Evolutionary conservation across 2,329 filamentous ascomycete species (phyloP), one percentile per base, ranked within the genome.

Genomic region (Penicillium sp.): DNA sequence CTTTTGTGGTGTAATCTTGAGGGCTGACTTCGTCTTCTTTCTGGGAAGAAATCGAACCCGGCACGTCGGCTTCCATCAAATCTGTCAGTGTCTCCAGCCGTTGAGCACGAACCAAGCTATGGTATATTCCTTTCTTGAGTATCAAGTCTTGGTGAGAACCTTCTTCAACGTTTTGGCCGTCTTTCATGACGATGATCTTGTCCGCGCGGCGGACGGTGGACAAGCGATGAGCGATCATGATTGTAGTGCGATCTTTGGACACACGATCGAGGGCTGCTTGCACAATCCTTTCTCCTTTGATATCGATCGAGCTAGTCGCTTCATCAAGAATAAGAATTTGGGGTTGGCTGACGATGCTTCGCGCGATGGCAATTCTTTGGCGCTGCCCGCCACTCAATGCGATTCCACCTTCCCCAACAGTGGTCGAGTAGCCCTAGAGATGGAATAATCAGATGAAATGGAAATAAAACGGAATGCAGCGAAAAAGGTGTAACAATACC

Each of bases 341-440:
- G 0, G 91, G 92, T 63, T 96, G 87, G 4, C 87, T 90, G 19
- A 96, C 87, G 49, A 96, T 84, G 27, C 90, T 90, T 61, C 91
- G 81, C 3, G 92, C 91, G 71, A 96, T 95, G 7, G 91, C 90
- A 64, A 96, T 92, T 61, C 93, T 88, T 75, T 96, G 93, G 72
- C 95, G 93, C 76, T 96, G 92, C n/a, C 92, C 92, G 70, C 93
- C 92, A 50, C 89, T 93, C 11, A 96, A 81, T 45, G 93, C 77
- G 62, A 92, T 91, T 6, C 91, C 92, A 60, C 91, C 85, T 71
- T 95, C 90, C 55, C 46, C 46, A 25, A 49, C 31, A 8, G 9
- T 5, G 6, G 27, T 49, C 10, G 23, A 11, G 29, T 49, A 49
- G 3, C 11, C 13, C 8, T 49, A 19, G 19, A 19, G 19, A 19